A percentile compares a stretch with the other conserved stretches of the same genome.
Conservation (phyloP, 108 stramenopile genomes). For the Fistulifera solaris region DNA sequence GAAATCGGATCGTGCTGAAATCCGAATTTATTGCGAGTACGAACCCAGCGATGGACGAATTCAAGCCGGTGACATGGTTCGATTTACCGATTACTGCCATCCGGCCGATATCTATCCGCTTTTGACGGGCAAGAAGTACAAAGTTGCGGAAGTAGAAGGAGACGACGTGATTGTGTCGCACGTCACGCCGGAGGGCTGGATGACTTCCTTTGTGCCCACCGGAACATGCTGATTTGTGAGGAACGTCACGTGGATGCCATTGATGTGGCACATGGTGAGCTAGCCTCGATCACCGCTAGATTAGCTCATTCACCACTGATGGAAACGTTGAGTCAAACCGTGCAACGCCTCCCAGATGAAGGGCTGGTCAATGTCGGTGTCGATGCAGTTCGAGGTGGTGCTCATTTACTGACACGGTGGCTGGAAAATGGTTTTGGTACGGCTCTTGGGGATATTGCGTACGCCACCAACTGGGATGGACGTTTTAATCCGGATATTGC, state of each 20-base stretch:
- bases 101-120: conserved; percentile 71
- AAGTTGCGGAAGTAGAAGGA: conserved; percentile 35
- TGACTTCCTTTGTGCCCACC: conserved; percentile 55
- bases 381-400: conserved; percentile 32
- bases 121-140: conserved; percentile 28
- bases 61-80: conserved; percentile 52
- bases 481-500: conserved; percentile 28
- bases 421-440: conserved; percentile 51
- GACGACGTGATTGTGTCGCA: conserved; percentile 54
- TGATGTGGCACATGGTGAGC: conserved; percentile 48
- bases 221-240: conserved; percentile 52
- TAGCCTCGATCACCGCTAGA: conserved; percentile 47
- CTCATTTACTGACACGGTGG: conserved; percentile 55
- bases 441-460: conserved; percentile 45
- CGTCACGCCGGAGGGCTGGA: conserved; percentile 64
- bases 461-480: conserved; percentile 77
- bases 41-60: conserved; percentile 56
- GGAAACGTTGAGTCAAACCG: conserved; percentile 32
- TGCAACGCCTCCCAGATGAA: conserved; percentile 53
- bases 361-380: conserved; percentile 52
- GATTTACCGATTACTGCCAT: conserved; percentile 56
- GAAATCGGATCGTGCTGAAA: conserved; percentile 5
- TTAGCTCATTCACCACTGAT: conserved; percentile 59
- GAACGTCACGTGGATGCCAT: conserved; percentile 50
- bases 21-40: conserved; percentile 75